Base-by-base conservation (phyloP, 2,329 filamentous ascomycete genomes). In the Purpureocillium lavendulum region DNA sequence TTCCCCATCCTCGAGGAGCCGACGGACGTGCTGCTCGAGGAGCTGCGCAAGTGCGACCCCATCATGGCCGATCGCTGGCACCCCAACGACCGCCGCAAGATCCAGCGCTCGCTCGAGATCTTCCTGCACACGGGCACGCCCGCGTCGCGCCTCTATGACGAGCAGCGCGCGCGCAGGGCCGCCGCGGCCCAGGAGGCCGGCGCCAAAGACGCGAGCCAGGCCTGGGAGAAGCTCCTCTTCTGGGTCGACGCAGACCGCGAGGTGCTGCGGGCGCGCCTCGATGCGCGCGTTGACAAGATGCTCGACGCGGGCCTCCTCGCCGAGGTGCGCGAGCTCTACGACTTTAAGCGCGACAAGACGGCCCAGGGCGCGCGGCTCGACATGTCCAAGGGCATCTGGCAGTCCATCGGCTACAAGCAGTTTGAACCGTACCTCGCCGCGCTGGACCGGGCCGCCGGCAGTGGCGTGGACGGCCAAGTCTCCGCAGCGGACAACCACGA, bases 331-430 rank as follows among this genome's bases (percentile, higher is more conserved):
- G 55, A 67, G 36, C 61, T 79, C 33, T 65, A 67, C 43, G 49
- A 61, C 2, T 65, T 67, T 35, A 65, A 62, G 39, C 58, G 48
- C 14, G 39, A 52, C 2, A 55, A 54, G 14, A 46, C 57, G 0
- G 55, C 64, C 0, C 52, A 64, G 2, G 82, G 78, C 0, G 59
- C 68, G 2, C 47, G 60, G 0, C 62, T 92, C 2, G 87, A 97
- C 54, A 72, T 78, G 47, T 84, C 77, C 2, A 79, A 81, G 39
- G 94, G 92, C 1, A 94, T 98, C 33, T 98, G 90, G 88, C 84
- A 94, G 39, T 92, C 89, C 1, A 98, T 98, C 45, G 92, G 92
- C 1, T 96, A 88, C 62, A 96, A 94, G 57, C 87, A 98, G 55
- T 84, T 97, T 55, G 74, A 84, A 41, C 71, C 77, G 0, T 95